Evolutionary conservation across 2,329 filamentous ascomycete genomes (phyloP), one percentile per base, ranked within the genome.

Genomic region (Colletotrichum sp.): DNA sequence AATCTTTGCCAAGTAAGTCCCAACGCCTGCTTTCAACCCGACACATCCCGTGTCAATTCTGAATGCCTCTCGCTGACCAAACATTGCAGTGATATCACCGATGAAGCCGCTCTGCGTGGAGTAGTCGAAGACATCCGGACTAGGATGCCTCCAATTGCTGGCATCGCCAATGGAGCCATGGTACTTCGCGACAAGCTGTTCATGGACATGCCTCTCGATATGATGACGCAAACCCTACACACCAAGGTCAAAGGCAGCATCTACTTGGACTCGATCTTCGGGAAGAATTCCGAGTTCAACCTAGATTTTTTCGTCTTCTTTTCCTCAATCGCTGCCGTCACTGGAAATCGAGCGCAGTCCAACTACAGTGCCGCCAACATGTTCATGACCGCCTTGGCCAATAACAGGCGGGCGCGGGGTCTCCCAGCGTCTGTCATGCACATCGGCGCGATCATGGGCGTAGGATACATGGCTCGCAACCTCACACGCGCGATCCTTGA

Each of bases 291-390:
- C 26, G 38, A 57, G 26, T 52, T 43, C 24, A 24, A 52, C 21
- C 78, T 86, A 6, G 84, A 86, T 38, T 85, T 85, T 75, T 85
- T 85, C 71, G 76, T 86, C 57, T 30, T 82, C 8, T 81, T 85
- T 71, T 83, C 82, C 1, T 86, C 84, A 0, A 18, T 82, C 2
- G 67, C 79, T 1, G 48, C 57, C 5, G 74, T 83, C 9, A 68
- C 79, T 3, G 84, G 84, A 12, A 83, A 82, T 61, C 16, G 43
- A 8, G 82, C 79, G 13, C 88, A 91, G 77, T 76, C 82, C 8
- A 87, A 85, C 76, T 90, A 90, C 74, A 78, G 81, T 2, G 86
- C 86, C 0, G 87, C 85, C 5, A 89, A 89, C 77, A 74, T 76
- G 8, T 90, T 83, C 80, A 85, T 90, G 82, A 77, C 76, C 3